phyloP scores from a whole-genome alignment of 257 asterid genomes.

The Mitragyna speciosa region DNA sequence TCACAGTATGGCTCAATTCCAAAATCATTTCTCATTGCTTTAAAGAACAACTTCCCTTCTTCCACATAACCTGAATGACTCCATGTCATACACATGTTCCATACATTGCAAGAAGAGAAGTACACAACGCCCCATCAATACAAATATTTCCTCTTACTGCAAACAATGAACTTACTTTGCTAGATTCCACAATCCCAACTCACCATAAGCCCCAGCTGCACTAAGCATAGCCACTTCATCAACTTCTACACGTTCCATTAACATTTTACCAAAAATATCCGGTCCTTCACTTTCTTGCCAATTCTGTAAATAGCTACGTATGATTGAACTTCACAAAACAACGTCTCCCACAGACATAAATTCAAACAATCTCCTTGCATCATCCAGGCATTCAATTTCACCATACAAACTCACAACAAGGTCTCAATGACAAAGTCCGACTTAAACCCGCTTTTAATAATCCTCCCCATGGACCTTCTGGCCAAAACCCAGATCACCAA shows the following conservation, averaged over 20 bases:
- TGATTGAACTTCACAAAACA: slow-evolving; percentile 78
- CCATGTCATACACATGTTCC: slow-evolving; percentile 69
- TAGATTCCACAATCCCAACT: slow-evolving; percentile 45
- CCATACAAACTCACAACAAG: slow-evolving; percentile 76
- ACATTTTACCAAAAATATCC: slow-evolving; percentile 57
- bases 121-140: slow-evolving; percentile 47
- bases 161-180: slow-evolving; percentile 70
- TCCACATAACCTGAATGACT: slow-evolving; percentile 78
- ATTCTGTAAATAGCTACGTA: slow-evolving; percentile 49
- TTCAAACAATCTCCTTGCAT: slow-evolving; percentile 65
- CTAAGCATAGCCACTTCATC: slow-evolving; percentile 74
- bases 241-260: slow-evolving; percentile 41
- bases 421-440: slow-evolving; percentile 63
- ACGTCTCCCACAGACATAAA: slow-evolving; percentile 59
- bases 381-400: slow-evolving; percentile 51
- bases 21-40: slow-evolving; percentile 51
- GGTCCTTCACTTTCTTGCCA: slow-evolving; percentile 52
- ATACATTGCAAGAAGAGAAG: slow-evolving; percentile 85
- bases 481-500: slow-evolving; percentile 57
- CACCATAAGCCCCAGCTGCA: slow-evolving; percentile 74
- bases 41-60: slow-evolving; percentile 66
- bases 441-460: slow-evolving; percentile 65
- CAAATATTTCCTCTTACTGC: slow-evolving; percentile 40
- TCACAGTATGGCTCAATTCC: slow-evolving; percentile 59
- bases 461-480: slow-evolving; percentile 57